Conservation (phyloP, 2,329 filamentous ascomycete genomes). For the Coniosporium tulheliwenetii region DNA sequence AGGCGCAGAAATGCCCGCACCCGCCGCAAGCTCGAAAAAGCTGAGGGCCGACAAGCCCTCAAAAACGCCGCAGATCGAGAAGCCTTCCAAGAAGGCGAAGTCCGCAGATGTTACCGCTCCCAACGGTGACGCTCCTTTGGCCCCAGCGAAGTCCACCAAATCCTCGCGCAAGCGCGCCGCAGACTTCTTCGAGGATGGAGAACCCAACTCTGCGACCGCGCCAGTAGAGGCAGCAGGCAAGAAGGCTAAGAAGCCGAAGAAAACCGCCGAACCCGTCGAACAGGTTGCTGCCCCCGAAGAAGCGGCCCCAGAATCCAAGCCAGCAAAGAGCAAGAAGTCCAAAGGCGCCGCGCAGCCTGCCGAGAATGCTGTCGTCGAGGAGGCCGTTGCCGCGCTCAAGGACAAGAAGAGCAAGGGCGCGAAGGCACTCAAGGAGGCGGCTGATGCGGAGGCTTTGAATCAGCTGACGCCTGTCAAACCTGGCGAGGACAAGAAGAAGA, state of each 20-base stretch:
- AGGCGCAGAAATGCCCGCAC: too few relatives aligned
- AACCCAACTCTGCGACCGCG: conserved; percentile 1
- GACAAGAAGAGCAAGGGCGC: conserved; percentile 1
- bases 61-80: conserved; percentile 7
- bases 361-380: conserved; percentile 1
- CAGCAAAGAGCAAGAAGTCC: too few relatives aligned
- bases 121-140: background rate
- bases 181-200: conserved; percentile 1
- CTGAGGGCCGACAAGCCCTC: conserved; percentile 15
- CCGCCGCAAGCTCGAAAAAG: conserved; percentile 13
- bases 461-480: background rate
- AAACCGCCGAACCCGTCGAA: background rate
- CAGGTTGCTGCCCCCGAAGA: too few relatives aligned
- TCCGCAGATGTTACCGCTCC: background rate
- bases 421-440: background rate
- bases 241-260: background rate
- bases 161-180: conserved; percentile 1
- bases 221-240: too few relatives aligned
- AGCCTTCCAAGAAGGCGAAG: conserved; percentile 3
- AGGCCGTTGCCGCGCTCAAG: conserved; percentile 1
- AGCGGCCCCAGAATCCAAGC: too few relatives aligned
- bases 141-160: background rate
- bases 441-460: background rate
- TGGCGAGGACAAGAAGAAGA: background rate
- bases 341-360: too few relatives aligned